These are phyloP conservation scores for Corynascus novoguineensis DNA, from an alignment of 495 filamentous ascomycete genomes.

Conservation along the genomic window DNA sequence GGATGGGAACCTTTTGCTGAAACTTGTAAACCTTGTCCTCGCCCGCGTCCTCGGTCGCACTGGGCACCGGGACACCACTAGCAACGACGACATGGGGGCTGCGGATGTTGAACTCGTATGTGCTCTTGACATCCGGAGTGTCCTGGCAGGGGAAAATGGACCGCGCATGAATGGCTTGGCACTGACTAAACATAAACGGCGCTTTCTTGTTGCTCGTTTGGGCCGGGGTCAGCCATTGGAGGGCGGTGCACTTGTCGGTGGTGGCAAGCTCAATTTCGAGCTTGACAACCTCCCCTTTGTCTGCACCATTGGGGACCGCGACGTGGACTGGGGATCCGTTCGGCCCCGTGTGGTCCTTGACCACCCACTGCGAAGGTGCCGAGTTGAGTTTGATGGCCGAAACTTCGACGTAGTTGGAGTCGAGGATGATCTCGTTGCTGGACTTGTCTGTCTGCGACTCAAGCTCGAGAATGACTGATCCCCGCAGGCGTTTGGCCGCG, in stretches of 20 bases:
- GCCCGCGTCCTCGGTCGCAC: conserved; percentile 39
- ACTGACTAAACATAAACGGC: conserved; percentile 97
- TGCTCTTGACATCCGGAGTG: conserved; percentile 90
- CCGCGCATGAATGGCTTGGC: conserved; percentile 90
- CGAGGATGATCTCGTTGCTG: conserved; percentile 72
- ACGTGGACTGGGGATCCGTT: conserved; percentile 78
- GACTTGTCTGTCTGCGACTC: conserved; percentile 63
- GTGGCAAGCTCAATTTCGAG: conserved; percentile 59
- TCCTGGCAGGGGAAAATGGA: conserved; percentile 96
- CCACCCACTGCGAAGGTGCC: conserved; percentile 55
- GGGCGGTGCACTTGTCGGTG: conserved; percentile 79
- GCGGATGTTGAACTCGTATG: conserved; percentile 78
- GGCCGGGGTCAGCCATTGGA: conserved; percentile 86
- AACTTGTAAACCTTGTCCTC: conserved; percentile 68
- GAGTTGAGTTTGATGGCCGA: conserved; percentile 57
- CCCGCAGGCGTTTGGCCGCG: conserved; percentile 62
- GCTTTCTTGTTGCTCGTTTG: conserved; percentile 91
- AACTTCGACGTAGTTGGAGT: conserved; percentile 76
- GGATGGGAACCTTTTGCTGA: conserved; percentile 83
- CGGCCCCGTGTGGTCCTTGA: conserved; percentile 63
- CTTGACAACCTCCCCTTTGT: conserved; percentile 57
- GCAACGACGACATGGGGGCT: conserved; percentile 85
- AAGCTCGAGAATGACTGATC: conserved; percentile 68
- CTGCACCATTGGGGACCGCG: conserved; percentile 54
- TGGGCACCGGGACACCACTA: conserved; percentile 67